Evolutionary conservation across 2,329 filamentous ascomycete species (phyloP), one percentile per base, ranked within the genome.

Genomic region (Diplocarpon mali): DNA sequence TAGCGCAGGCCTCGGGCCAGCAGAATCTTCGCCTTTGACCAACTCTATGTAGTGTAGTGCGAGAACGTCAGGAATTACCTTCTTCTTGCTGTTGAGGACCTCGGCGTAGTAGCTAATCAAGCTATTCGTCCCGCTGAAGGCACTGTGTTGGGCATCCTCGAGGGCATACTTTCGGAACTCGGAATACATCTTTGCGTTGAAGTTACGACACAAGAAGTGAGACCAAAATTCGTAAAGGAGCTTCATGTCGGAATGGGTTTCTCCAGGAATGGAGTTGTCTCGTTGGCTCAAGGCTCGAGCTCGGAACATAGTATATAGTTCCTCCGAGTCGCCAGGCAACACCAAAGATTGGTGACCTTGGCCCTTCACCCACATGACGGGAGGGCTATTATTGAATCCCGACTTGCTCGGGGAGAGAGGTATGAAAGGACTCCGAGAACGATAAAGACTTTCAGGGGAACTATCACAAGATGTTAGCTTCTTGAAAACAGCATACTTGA

Each of bases 161-260:
- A 80, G 65, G 44, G 83, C 83, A 60, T 75, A 70, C 56, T 69
- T 67, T 52, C 77, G 76, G 66, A 88, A 87, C 62, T 88, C 83
- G 59, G 76, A 69, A 66, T 88, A 88, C 76, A 89, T 84, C 59
- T 69, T 69, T 47, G 72, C 69, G 62, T 88, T 84, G 72, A 88
- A 87, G 64, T 83, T 80, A 57, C 76, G 72, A 51, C 78, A 72
- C 51, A 88, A 70, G 59, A 83, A 85, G 61, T 82, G 75, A 15
- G 78, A 77, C 81, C 83, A 88, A 66, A 85, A 85, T 52, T 78
- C 72, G 66, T 86, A 87, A 27, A 85, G 71, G 47, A 77, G 70
- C 58, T 76, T 72, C 70, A 83, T 79, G 57, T 78, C 72, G 48
- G 69, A 66, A 39, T 74, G 71, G 32, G 61, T 64, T 45, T 69